Conservation (phyloP, 1,284 basidiomycete genomes). For the Pseudozyma tsukubaensis region DNA sequence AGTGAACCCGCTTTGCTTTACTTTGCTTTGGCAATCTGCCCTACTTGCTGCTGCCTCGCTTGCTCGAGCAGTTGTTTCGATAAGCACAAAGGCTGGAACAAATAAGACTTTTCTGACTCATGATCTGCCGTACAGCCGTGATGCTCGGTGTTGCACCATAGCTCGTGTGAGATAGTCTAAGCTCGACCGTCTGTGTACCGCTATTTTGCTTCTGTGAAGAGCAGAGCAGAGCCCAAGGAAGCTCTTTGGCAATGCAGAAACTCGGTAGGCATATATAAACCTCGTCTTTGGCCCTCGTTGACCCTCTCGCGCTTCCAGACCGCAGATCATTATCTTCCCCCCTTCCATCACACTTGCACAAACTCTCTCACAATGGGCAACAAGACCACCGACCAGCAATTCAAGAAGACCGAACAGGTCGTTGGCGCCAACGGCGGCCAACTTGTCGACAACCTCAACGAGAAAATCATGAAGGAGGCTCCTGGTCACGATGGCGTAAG, state of each 20-base stretch:
- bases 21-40: not conserved
- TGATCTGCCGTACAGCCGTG: not conserved
- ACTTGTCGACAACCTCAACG: conserved; percentile 47
- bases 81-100: not conserved
- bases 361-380: conserved; percentile 19
- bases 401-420: conserved; percentile 50
- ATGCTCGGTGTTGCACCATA: not conserved
- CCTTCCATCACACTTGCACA: not conserved
- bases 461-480: conserved; percentile 41
- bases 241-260: too few species aligned
- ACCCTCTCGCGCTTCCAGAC: not conserved
- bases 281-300: not conserved
- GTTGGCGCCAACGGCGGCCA: conserved; percentile 46
- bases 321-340: not conserved
- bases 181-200: not conserved
- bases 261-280: not conserved
- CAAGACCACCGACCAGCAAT: conserved; percentile 42
- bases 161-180: not conserved
- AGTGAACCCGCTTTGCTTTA: not conserved
- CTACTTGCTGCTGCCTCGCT: not conserved
- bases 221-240: too few species aligned
- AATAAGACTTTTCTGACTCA: conserved; percentile 2
- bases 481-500: conserved; percentile 48
- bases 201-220: too few species aligned
- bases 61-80: not conserved